These are phyloP conservation scores for Danielia oregonensis DNA, from an alignment of 805 yeast species.

Conservation along the genomic window DNA sequence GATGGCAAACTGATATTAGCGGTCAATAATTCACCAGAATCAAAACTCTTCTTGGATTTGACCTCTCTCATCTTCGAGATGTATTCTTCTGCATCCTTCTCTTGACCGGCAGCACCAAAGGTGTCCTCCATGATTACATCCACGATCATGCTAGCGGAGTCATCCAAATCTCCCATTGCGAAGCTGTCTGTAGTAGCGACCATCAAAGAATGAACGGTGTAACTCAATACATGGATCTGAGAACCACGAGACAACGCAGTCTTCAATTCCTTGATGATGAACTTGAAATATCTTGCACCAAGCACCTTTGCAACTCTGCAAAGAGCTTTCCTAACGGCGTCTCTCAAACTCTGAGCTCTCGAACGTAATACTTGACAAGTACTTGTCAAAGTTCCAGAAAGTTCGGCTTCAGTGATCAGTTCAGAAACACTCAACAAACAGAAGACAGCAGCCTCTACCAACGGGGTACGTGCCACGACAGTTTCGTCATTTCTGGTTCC, in stretches of 20 bases:
- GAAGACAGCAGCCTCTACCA: conserved; percentile 76
- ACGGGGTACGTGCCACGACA: conserved; percentile 66
- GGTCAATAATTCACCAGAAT: conserved; percentile 77
- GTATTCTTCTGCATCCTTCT: conserved; percentile 93
- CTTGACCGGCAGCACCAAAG: conserved; percentile 89
- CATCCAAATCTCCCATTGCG: conserved; percentile 72
- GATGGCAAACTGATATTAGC: conserved; percentile 54
- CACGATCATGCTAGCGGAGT: conserved; percentile 54
- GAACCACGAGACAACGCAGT: conserved; percentile 84
- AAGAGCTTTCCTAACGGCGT: conserved; percentile 73
- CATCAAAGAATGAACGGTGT: conserved; percentile 73
- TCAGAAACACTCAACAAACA: conserved; percentile 60
- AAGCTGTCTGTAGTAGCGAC: conserved; percentile 46
- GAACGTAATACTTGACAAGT: conserved; percentile 88
- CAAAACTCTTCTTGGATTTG: conserved; percentile 82
- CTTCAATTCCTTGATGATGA: conserved; percentile 73
- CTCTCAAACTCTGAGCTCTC: conserved; percentile 83
- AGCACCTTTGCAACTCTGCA: conserved; percentile 59
- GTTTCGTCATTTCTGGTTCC: conserved; percentile 74
- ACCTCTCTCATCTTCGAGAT: conserved; percentile 84
- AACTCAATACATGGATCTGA: conserved; percentile 89
- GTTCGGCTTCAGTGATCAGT: conserved; percentile 49
- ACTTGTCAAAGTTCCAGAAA: conserved; percentile 81
- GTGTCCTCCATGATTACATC: conserved; percentile 85
- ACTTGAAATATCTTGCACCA: conserved; percentile 71